Evolutionary conservation across 2,329 filamentous ascomycete genomes (phyloP).

Genomic region (Pestalotiopsis sp.): DNA sequence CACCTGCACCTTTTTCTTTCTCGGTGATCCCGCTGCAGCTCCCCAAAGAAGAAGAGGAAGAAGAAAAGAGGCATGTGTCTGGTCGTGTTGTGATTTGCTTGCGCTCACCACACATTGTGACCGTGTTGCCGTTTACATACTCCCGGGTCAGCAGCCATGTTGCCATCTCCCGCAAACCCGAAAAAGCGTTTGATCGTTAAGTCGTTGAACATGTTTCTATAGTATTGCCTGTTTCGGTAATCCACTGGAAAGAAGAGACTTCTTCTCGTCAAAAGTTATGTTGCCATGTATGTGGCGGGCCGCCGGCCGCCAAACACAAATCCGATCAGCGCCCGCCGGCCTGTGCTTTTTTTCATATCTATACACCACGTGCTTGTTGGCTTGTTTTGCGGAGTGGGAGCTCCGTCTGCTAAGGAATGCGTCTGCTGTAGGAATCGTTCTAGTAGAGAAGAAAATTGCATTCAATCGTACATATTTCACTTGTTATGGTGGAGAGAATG

Average conservation of each 20-base stretch:
- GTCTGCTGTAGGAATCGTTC: neutral
- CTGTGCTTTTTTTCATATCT: neutral
- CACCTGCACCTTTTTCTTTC: neutral
- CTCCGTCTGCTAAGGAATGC: neutral
- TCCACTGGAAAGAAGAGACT: neutral
- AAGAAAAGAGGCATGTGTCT: neutral
- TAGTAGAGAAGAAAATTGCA: neutral
- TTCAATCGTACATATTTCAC: neutral
- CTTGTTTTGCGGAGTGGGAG: neutral
- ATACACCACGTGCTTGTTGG: neutral
- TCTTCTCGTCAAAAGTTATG: neutral
- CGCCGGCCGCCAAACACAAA: too few species aligned
- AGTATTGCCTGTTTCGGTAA: neutral
- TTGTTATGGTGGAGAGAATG: neutral
- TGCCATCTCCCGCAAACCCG: neutral
- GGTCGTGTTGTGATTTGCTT: neutral
- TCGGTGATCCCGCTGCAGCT: neutral
- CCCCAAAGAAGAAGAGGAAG: neutral
- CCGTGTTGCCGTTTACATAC: neutral
- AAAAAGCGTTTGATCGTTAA: neutral
- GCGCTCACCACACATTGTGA: neutral
- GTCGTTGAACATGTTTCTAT: neutral
- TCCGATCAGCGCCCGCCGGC: neutral
- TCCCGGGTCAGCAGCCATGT: neutral
- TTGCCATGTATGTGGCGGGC: neutral